A percentile compares a stretch with the other conserved stretches of the same genome.
These are phyloP conservation scores for Fomitiporia mediterranea DNA, from an alignment of 1,284 basidiomycete genomes.

Conservation along the genomic window DNA sequence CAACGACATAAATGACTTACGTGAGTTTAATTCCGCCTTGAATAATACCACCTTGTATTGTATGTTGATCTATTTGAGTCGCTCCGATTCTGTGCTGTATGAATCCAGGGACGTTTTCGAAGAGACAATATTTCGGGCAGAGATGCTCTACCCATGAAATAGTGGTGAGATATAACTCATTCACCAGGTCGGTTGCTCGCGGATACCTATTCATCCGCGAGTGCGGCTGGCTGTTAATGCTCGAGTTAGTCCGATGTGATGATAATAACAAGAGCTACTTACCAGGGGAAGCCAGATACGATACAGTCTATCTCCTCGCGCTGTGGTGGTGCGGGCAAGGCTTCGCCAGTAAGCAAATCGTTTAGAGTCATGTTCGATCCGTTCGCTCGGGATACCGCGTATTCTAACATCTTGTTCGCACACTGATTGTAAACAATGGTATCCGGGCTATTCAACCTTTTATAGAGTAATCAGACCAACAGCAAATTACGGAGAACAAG, in stretches of 20 bases:
- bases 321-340: slow-evolving; percentile 39
- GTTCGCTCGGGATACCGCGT: slow-evolving; percentile 45
- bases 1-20: slow-evolving; percentile 1
- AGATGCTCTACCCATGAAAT: slow-evolving; percentile 63
- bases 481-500: slow-evolving; percentile 37
- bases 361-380: slow-evolving; percentile 35
- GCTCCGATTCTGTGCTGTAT: slow-evolving; percentile 50
- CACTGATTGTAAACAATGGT: slow-evolving; percentile 52
- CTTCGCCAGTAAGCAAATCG: slow-evolving; percentile 36
- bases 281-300: slow-evolving; percentile 73
- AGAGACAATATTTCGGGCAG: slow-evolving; percentile 53
- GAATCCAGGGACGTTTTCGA: slow-evolving; percentile 75
- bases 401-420: slow-evolving; percentile 52
- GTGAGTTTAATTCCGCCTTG: slow-evolving; percentile 68
- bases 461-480: neutral
- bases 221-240: slow-evolving; percentile 45
- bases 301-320: slow-evolving; percentile 56
- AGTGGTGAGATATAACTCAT: slow-evolving; percentile 50
- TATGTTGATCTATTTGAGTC: slow-evolving; percentile 41
- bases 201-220: slow-evolving; percentile 53
- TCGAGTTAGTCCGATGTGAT: neutral
- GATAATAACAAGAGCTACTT: slow-evolving; percentile 20
- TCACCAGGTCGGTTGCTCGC: slow-evolving; percentile 48
- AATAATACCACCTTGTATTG: slow-evolving; percentile 53
- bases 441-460: slow-evolving; percentile 18